Conservation (phyloP, 306 rosid species). For the Cucumis sativus region DNA sequence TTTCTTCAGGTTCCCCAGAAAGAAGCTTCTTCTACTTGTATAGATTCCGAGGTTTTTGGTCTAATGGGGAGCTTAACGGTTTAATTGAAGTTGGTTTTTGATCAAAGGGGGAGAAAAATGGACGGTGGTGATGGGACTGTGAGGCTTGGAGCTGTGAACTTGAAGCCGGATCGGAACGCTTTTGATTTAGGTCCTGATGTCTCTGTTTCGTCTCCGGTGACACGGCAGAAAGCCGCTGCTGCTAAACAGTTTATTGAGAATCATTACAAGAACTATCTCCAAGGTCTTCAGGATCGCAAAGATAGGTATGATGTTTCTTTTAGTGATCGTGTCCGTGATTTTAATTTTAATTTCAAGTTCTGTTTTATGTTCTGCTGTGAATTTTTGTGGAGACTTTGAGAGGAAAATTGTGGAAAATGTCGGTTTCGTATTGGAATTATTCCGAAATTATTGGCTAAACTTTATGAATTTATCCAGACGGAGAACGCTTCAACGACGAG, state of each 20-base stretch:
- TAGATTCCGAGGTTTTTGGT: background rate
- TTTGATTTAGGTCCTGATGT: constrained; percentile 62
- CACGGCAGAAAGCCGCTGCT: constrained; percentile 86
- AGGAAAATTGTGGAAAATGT: background rate
- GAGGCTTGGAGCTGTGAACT: constrained; percentile 62
- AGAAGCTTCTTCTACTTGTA: constrained; percentile 4
- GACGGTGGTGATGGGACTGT: constrained; percentile 84
- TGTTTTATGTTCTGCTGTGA: background rate
- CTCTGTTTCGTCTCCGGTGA: constrained; percentile 87
- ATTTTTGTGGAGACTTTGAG: background rate
- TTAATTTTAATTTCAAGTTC: background rate
- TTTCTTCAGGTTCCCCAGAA: background rate
- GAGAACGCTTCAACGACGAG: constrained; percentile 62
- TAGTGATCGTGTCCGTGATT: background rate
- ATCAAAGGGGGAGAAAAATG: constrained; percentile 20
- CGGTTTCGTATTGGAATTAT: background rate
- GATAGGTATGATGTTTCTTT: constrained; percentile 41
- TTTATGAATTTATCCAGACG: constrained; percentile 34
- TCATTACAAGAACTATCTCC: constrained; percentile 90
- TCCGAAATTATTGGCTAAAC: background rate
- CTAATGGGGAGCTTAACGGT: constrained; percentile 12
- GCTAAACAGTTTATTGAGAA: constrained; percentile 96
- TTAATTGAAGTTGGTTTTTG: constrained; percentile 5
- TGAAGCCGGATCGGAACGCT: constrained; percentile 55
- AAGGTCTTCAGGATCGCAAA: constrained; percentile 91